Evolutionary conservation across 257 asterid species (phyloP).

Genomic region (Verbascum thapsus): DNA sequence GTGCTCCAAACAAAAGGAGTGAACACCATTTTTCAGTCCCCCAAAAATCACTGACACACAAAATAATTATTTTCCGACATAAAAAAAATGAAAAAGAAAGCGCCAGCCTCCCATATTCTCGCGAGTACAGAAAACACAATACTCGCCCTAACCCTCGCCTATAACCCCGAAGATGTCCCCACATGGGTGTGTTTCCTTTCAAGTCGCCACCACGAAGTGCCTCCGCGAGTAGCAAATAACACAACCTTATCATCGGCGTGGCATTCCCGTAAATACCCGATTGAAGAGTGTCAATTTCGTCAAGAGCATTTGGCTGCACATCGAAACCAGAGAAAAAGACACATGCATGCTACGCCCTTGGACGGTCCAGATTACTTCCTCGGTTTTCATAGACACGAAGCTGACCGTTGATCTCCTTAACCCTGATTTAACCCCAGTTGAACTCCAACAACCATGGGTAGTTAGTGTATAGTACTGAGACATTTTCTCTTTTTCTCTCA

Average conservation of each 20-base stretch:
- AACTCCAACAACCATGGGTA: constrained; percentile 27
- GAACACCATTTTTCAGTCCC: constrained; percentile 23
- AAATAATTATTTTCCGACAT: constrained; percentile 32
- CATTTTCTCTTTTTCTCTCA: constrained; percentile 22
- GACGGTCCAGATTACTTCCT: constrained; percentile 42
- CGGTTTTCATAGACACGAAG: not conserved
- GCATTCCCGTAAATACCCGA: constrained; percentile 14
- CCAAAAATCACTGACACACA: constrained; percentile 28
- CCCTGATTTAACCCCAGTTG: constrained; percentile 31
- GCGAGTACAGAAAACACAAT: not conserved
- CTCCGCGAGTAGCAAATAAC: constrained; percentile 25
- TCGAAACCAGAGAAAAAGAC: constrained; percentile 47
- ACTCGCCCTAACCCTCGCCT: constrained; percentile 21
- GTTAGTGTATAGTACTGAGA: constrained; percentile 30
- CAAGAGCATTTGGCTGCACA: constrained; percentile 41
- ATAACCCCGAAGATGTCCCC: constrained; percentile 22
- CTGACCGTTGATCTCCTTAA: constrained; percentile 29
- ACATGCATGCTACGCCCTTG: constrained; percentile 35
- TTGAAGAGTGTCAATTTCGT: constrained; percentile 29
- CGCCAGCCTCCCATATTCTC: constrained; percentile 9
- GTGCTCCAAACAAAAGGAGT: too few species aligned
- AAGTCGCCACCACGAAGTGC: too few species aligned
- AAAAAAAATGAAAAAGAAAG: constrained; percentile 17
- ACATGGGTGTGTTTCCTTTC: constrained; percentile 25
- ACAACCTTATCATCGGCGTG: constrained; percentile 35